phyloP scores from a whole-genome alignment of 176 grass and related monocot genomes.

The Musa acuminata region DNA sequence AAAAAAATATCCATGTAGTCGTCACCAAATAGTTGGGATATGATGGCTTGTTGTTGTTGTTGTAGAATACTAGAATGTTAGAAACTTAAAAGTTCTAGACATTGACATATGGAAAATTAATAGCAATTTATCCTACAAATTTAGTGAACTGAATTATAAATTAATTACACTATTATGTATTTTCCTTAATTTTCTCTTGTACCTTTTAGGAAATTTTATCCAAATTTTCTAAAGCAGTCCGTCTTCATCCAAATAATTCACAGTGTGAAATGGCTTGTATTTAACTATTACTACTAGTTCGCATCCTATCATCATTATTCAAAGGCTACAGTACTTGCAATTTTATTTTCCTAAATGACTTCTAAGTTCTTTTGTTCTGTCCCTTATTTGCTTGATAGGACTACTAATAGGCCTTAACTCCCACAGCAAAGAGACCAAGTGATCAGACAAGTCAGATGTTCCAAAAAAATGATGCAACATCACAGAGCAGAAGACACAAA shows the following conservation, averaged over 20 bases:
- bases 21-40: no score
- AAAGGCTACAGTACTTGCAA: neutral
- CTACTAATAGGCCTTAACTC: neutral
- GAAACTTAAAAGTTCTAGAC: neutral
- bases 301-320: neutral
- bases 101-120: neutral
- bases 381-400: neutral
- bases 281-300: neutral
- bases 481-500: neutral
- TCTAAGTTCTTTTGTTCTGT: neutral
- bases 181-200: no score
- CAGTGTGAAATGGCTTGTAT: neutral
- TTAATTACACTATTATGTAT: no score
- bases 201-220: neutral
- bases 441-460: neutral
- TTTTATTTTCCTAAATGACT: neutral
- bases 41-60: no score
- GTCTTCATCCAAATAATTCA: neutral
- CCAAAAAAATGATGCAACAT: neutral
- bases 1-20: no score
- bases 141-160: neutral
- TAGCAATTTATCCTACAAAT: neutral
- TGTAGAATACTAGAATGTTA: neutral
- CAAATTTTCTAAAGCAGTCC: neutral
- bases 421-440: neutral